Base-by-base conservation (phyloP, 768 basidiomycete genomes). In the Kwoniella botswanensis region DNA sequence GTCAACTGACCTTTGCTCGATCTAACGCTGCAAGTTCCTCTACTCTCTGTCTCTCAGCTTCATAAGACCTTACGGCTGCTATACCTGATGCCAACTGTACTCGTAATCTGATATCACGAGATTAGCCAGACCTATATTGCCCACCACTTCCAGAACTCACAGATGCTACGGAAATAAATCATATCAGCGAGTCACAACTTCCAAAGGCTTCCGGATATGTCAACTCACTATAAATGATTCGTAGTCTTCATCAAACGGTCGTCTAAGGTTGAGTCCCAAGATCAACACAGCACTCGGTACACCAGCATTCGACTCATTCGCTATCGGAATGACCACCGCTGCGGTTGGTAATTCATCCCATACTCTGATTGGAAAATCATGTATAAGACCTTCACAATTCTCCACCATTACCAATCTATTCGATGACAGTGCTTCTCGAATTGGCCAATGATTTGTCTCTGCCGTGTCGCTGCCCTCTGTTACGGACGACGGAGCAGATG, bases 161-260 rank as follows among this genome's bases (percentile, higher is more conserved):
- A 78, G 71, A 67, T 78, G 74, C 74, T 74, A 53, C 13, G 63
- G 1, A 9, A 35, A 13, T 35, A 6, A 43, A 35, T 57, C 3
- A 52, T 59, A 22, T 12, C 41, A 11, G 13, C 53, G 55, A 52
- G 1, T 35, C 1, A 0, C 6, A 6, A 35, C 35, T 9, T 1
- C 7, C 6, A 35, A 35, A 35, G 6, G 35, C 63, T 22, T 24
- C 54, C 17, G 52, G 2, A 11, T 35, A 52, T 6, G 7, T 13
- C 4, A 3, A 72, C 76, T 72, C 58, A 75, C 76, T 41, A 79
- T 68, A 70, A 80, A 82, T 0, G 77, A 74, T 29, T 77, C 76
- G 65, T 82, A 82, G 26, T 79, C 78, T 9, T 82, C 78, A 57
- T 82, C 81, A 43, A 76, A 80, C 2, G 78, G 74, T 57, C 81